phyloP scores from a whole-genome alignment of 306 rosid genomes.

The Echinosophora koreensis region DNA sequence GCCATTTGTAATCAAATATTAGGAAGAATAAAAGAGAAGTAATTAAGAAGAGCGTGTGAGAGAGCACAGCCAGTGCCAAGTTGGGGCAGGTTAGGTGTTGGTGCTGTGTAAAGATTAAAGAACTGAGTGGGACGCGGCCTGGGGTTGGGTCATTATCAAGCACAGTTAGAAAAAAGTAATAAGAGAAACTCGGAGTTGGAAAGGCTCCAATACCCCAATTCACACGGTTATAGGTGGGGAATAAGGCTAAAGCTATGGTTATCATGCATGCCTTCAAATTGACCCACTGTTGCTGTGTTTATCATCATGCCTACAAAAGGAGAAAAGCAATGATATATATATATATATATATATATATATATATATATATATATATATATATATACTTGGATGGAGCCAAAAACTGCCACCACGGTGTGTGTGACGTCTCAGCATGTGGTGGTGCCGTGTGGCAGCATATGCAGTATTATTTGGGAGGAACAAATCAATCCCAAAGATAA shows the following conservation, averaged over 20 bases:
- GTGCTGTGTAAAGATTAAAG: not conserved
- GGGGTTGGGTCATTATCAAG: slow-evolving; percentile 39
- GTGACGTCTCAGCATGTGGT: no score
- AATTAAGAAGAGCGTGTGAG: not conserved
- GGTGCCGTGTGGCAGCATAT: no score
- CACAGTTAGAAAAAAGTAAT: not conserved
- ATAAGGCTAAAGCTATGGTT: not conserved
- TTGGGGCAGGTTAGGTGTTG: not conserved
- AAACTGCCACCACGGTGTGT: no score
- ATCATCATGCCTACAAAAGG: no score
- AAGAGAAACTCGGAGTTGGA: slow-evolving; percentile 22
- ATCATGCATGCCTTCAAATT: not conserved
- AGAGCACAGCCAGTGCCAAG: not conserved
- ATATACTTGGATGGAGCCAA: no score
- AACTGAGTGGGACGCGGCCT: slow-evolving; percentile 35
- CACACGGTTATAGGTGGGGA: slow-evolving; percentile 47
- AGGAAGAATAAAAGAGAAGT: not conserved
- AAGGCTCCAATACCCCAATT: slow-evolving; percentile 1
- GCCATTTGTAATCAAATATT: slow-evolving; percentile 4
- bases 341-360: no score
- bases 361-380: no score
- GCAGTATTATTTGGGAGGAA: no score
- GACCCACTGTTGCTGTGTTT: not conserved
- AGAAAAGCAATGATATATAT: no score
- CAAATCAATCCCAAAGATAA: no score